These are phyloP conservation scores for Rosa chinensis DNA, from an alignment of 306 rosid species.

Conservation along the genomic window DNA sequence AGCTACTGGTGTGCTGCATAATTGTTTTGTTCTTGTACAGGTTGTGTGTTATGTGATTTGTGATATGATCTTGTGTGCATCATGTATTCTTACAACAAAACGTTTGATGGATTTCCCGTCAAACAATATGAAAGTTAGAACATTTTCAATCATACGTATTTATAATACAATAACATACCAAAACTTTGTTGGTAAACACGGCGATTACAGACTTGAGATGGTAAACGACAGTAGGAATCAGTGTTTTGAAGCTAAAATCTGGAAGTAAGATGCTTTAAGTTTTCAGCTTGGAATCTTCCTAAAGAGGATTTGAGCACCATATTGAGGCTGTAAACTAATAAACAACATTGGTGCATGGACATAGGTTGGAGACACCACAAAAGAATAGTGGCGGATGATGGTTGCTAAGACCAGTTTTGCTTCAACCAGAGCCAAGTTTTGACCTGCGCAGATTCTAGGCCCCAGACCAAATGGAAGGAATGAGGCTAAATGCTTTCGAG, in stretches of 20 bases:
- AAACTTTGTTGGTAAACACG: background rate
- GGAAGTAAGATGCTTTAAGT: background rate
- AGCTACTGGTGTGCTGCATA: no score
- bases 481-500: slow-evolving; percentile 57
- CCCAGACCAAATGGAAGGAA: slow-evolving; percentile 66
- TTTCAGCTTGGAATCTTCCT: slow-evolving; percentile 31
- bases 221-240: background rate
- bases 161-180: background rate
- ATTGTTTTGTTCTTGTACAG: no score
- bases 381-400: slow-evolving; percentile 42
- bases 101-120: no score
- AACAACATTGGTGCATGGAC: slow-evolving; percentile 46
- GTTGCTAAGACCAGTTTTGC: slow-evolving; percentile 49
- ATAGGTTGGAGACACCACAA: slow-evolving; percentile 48
- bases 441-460: slow-evolving; percentile 60
- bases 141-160: no score
- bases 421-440: slow-evolving; percentile 60
- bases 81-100: no score
- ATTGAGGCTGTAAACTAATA: slow-evolving; percentile 45
- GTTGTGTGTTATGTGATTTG: no score
- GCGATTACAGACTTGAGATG: background rate
- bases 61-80: no score
- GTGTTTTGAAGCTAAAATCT: background rate
- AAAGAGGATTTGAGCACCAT: slow-evolving; percentile 48
- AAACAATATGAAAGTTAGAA: no score